Conservation (phyloP, 2,329 filamentous ascomycete genomes). For the Calycina herbarum region DNA sequence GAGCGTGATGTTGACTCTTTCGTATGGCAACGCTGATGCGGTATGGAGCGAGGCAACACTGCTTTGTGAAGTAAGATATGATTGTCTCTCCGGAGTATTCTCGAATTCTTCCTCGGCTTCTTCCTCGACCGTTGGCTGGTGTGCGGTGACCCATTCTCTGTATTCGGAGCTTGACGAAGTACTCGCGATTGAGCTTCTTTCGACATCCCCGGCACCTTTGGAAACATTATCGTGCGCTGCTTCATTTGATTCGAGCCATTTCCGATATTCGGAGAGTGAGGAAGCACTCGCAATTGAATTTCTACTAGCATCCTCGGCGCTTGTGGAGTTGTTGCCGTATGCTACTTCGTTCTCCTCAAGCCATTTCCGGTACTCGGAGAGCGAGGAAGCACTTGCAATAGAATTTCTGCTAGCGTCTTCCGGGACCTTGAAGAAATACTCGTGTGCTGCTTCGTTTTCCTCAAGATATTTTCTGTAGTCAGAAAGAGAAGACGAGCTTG, state of each 20-base stretch:
- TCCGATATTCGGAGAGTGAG: background rate
- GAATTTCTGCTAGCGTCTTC: background rate
- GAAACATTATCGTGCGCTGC: too few relatives aligned
- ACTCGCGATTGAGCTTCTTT: too few relatives aligned
- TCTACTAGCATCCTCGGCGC: background rate
- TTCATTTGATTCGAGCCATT: background rate
- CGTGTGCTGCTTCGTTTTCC: background rate
- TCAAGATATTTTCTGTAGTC: background rate
- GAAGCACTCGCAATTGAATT: background rate
- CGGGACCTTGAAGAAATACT: background rate
- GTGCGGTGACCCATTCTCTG: background rate
- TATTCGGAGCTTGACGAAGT: too few relatives aligned
- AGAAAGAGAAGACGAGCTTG: background rate
- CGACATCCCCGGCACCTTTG: too few relatives aligned
- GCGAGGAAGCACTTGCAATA: background rate
- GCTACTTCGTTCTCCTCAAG: background rate
- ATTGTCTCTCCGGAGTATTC: background rate
- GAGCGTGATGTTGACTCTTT: background rate
- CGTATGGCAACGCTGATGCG: background rate
- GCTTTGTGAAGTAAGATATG: background rate
- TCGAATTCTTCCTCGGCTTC: background rate
- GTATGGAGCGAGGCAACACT: background rate
- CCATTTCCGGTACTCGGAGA: background rate
- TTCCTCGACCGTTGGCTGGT: background rate
- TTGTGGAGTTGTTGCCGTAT: background rate